Evolutionary conservation across 1,284 basidiomycete species (phyloP), one percentile per base, ranked within the genome.

Genomic region (Spongiforma sp.): DNA sequence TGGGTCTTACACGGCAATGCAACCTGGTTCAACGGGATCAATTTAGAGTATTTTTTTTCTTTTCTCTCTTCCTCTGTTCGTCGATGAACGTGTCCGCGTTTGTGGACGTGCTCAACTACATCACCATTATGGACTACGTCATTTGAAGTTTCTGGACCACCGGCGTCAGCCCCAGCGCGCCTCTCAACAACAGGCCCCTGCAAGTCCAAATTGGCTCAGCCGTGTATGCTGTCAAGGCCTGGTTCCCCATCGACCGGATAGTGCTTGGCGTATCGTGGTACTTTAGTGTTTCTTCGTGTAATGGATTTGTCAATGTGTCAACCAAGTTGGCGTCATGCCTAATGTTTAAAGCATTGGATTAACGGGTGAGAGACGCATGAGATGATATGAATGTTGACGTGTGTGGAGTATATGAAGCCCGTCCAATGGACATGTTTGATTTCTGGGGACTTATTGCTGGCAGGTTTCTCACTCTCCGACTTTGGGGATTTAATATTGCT

Each of bases 101-200:
- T n/a, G n/a, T n/a, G n/a, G n/a, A n/a, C n/a, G 86, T 93, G 7
- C 79, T 93, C 50, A 89, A 92, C 77, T 89, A 85, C 79, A 82
- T 93, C 67, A 75, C 86, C 62, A 79, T 93, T 75, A 93, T 93
- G 91, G 85, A 89, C 79, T 93, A 91, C 73, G 91, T 93, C 69
- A 77, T 90, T 61, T 90, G 83, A 82, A 89, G 89, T 57, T 77
- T 83, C 66, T 81, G 81, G 85, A 84, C 71, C 1, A 7, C 68
- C 5, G 33, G 65, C 26, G 78, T 81, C 8, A 91, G 91, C 15
- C 86, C 91, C 19, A 93, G 93, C 69, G 84, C 90, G 2, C 89
- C 91, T 2, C 82, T 93, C 59, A 79, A 81, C 30, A 83, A 92
- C 73, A 82, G 82, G 14, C 74, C 82, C 64, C 76, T 82, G 3